Conservation (phyloP, 2,329 filamentous ascomycete species). For the Talaromyces marneffei region DNA sequence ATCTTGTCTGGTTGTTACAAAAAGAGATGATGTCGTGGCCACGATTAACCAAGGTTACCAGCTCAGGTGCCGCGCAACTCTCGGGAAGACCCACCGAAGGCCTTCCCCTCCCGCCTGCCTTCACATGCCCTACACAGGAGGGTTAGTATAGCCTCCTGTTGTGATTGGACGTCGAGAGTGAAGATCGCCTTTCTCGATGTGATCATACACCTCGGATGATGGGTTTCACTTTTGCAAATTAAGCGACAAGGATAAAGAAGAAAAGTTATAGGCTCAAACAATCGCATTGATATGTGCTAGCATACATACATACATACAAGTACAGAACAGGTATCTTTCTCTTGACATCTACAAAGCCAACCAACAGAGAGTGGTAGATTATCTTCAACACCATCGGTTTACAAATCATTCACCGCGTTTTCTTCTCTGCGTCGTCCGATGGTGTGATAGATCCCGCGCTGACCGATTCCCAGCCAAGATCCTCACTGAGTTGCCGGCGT, state of each 20-base stretch:
- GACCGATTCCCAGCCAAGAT: conserved; percentile 37
- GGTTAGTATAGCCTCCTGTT: too few relatives aligned
- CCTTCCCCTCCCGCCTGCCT: too few relatives aligned
- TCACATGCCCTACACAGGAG: not conserved
- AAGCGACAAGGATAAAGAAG: not conserved
- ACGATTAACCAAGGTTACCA: not conserved
- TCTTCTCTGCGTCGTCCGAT: conserved; percentile 31
- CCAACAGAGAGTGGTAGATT: not conserved
- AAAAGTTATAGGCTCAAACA: not conserved
- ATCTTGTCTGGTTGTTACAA: not conserved
- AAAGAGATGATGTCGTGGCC: not conserved
- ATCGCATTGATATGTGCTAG: not conserved
- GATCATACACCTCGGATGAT: not conserved
- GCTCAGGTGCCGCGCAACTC: not conserved
- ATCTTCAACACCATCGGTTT: not conserved
- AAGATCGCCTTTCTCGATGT: not conserved
- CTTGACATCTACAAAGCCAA: not conserved
- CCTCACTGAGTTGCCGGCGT: conserved; percentile 47
- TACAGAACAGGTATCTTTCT: not conserved
- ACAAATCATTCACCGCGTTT: conserved; percentile 26
- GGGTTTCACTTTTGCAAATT: not conserved
- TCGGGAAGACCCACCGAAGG: not conserved
- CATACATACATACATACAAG: too few relatives aligned
- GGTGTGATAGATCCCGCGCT: conserved; percentile 35
- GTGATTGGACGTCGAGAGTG: too few relatives aligned